Base-by-base conservation (phyloP, 2,329 filamentous ascomycete genomes). In the Diaporthe batatas region DNA sequence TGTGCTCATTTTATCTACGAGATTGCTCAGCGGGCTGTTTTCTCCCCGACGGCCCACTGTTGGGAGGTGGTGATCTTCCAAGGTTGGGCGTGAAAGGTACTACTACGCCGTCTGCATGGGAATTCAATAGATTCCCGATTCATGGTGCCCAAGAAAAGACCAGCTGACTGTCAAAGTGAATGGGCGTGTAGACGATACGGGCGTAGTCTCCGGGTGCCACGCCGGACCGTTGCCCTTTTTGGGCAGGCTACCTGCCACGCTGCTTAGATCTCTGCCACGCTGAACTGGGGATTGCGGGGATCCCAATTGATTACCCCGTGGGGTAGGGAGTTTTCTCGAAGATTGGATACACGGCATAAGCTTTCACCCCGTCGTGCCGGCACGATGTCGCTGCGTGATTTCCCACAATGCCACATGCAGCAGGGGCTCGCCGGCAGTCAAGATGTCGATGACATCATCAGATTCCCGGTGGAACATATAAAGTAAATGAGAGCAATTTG, bases 221-320 rank as follows among this genome's bases (percentile, higher is more conserved):
- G 44, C 55, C 68, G 68, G 68, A 34, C 57, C 58, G 58, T 53
- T 62, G 32, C 55, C 68, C n/a, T 29, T 53, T 70, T 70, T 34
- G 47, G 68, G 68, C 2, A 42, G 10, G 10, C 44, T 18, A 32
- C 34, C 55, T 42, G 55, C n/a, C 55, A 62, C 54, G 10, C 39
- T 25, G 51, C 32, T 57, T 32, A 51, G 42, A 59, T 70, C 54
- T 70, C n/a, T 59, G 12, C 42, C 5, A 70, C 62, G 44, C 62
- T 70, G 42, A 3, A 42, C 54, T 49, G 68, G n/a, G 23, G 18
- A 54, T 54, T 53, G 49, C 25, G 44, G 42, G 54, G 55, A 62
- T 53, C 29, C 47, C n/a, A 49, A 12, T 42, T 47, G 29, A 32
- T 34, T 62, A 54, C 68, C 68, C 68, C 55, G 34, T 62, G 55